phyloP scores from a whole-genome alignment of 371 early-diverging fungal genomes.

The Rhizopus arrhizus region DNA sequence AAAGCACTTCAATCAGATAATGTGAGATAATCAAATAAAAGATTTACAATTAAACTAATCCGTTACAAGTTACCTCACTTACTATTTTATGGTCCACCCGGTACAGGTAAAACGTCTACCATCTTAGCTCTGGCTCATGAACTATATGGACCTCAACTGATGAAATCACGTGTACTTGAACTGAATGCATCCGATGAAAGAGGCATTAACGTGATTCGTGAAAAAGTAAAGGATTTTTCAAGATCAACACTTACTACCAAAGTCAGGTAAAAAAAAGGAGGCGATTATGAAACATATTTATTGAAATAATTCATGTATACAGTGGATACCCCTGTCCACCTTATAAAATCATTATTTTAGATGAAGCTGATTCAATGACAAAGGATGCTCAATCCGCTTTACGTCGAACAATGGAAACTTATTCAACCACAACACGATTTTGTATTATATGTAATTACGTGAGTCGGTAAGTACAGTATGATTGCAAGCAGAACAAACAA shows the following conservation, averaged over 20 bases:
- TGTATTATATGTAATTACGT: constrained; percentile 99
- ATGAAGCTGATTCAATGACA: constrained; percentile 99
- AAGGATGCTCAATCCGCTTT: constrained; percentile 98
- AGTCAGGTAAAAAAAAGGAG: constrained; percentile 39
- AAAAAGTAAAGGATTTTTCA: constrained; percentile 98
- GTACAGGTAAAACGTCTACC: constrained; percentile 99
- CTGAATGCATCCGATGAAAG: constrained; percentile 99
- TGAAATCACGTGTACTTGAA: constrained; percentile 88
- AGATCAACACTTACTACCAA: constrained; percentile 61
- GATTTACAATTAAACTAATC: background rate
- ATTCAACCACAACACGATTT: constrained; percentile 94
- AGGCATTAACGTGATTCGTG: constrained; percentile 95
- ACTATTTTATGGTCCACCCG: constrained; percentile 99
- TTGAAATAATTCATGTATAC: background rate
- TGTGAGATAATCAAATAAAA: constrained; percentile 43
- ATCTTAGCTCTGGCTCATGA: constrained; percentile 93
- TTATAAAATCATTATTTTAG: constrained; percentile 97
- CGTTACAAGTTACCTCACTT: constrained; percentile 86
- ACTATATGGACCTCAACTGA: constrained; percentile 82
- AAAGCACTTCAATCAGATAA: constrained; percentile 85
- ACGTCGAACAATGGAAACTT: constrained; percentile 98
- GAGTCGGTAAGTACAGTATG: constrained; percentile 57
- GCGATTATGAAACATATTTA: background rate
- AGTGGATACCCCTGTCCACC: constrained; percentile 70
- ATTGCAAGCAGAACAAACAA: constrained; percentile 27